These are phyloP conservation scores for Lachnellula hyalina DNA, from an alignment of 2,329 filamentous ascomycete genomes.

Conservation along the genomic window DNA sequence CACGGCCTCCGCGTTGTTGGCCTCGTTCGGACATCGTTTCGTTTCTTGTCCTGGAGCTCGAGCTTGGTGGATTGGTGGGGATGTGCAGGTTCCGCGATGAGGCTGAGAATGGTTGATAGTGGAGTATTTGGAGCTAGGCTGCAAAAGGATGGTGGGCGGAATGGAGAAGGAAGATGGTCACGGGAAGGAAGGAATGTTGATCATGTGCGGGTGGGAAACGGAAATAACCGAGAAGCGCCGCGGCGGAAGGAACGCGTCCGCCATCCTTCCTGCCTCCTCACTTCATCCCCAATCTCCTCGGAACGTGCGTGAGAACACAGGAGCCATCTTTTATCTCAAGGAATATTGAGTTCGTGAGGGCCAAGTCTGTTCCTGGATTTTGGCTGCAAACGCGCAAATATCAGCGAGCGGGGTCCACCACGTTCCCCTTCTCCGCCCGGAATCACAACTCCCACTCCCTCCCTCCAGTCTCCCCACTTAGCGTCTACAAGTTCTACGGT, in stretches of 20 bases:
- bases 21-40: constrained; percentile 25
- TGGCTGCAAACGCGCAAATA: too few relatives aligned
- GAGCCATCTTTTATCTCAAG: too few relatives aligned
- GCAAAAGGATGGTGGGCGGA: background rate
- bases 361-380: too few relatives aligned
- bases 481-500: background rate
- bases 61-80: background rate
- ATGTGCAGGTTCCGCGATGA: background rate
- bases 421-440: too few relatives aligned
- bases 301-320: too few relatives aligned
- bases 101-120: background rate
- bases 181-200: background rate
- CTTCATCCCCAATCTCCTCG: background rate
- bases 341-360: too few relatives aligned
- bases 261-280: background rate
- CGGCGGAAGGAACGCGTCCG: background rate
- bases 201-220: background rate
- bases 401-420: too few relatives aligned
- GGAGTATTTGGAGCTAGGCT: background rate
- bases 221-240: background rate
- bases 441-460: too few relatives aligned
- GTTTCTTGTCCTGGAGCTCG: constrained; percentile 3
- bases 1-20: constrained; percentile 22
- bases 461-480: too few relatives aligned
- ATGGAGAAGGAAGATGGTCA: background rate